Evolutionary conservation across 805 yeast genomes (phyloP).

Genomic region (Cyberlindnera mississippiensis): DNA sequence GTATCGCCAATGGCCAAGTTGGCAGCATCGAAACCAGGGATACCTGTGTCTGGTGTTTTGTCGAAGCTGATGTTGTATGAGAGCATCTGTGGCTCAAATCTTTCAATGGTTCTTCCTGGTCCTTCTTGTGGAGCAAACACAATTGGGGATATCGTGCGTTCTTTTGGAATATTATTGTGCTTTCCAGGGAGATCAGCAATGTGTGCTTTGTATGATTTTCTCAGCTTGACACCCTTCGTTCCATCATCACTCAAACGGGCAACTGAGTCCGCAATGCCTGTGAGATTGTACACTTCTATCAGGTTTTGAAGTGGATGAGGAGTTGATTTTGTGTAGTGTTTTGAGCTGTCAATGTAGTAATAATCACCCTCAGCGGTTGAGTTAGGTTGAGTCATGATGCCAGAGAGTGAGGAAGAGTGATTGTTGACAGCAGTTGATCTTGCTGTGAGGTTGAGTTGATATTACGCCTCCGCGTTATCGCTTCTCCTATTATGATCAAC

Average conservation of each 20-base stretch:
- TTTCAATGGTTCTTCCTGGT: conserved; percentile 43
- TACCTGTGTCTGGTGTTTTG: conserved; percentile 61
- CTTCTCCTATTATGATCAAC: neutral
- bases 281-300: conserved; percentile 62
- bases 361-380: conserved; percentile 26
- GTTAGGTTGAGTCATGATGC: conserved; percentile 14
- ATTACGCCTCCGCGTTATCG: neutral
- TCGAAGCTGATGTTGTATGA: conserved; percentile 53
- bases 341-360: conserved; percentile 37
- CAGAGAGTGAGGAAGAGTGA: no score
- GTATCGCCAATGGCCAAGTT: conserved; percentile 54
- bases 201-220: conserved; percentile 94
- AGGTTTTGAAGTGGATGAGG: conserved; percentile 78
- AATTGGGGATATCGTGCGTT: conserved; percentile 35
- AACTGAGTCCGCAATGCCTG: conserved; percentile 67
- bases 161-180: conserved; percentile 55
- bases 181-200: conserved; percentile 82
- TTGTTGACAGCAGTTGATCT: neutral
- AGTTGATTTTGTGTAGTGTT: conserved; percentile 33
- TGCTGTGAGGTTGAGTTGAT: no score
- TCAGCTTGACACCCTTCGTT: conserved; percentile 82
- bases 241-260: conserved; percentile 88
- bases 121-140: conserved; percentile 32
- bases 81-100: conserved; percentile 47
- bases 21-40: conserved; percentile 71